A percentile compares a stretch with the other conserved stretches of the same genome.
Evolutionary conservation across 164 flowering plant genomes (phyloP).

Genomic region (Tetracentron sinense): DNA sequence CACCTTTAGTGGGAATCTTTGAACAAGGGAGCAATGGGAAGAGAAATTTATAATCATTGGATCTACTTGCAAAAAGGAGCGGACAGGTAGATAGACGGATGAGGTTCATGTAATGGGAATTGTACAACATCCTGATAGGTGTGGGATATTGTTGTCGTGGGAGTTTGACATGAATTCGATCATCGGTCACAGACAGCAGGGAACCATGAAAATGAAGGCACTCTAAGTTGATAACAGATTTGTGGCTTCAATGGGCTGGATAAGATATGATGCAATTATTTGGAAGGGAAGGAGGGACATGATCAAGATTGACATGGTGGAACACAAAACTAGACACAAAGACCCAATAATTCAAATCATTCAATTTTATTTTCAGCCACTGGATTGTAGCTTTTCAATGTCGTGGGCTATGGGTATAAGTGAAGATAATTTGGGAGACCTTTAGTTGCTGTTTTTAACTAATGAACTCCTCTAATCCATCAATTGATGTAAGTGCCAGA

Average conservation of each 20-base stretch:
- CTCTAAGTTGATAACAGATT: constrained; percentile 11
- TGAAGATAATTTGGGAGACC: no score
- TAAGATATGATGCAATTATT: constrained; percentile 20
- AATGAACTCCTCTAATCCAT: no score
- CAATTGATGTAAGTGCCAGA: no score
- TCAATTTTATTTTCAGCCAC: background rate
- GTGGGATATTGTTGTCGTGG: background rate
- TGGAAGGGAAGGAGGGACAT: constrained; percentile 1
- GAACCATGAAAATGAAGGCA: background rate
- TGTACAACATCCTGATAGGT: background rate
- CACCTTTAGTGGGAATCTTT: constrained; percentile 21
- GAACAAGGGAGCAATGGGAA: constrained; percentile 4
- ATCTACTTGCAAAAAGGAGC: constrained; percentile 18
- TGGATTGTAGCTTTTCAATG: background rate
- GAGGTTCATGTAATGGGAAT: constrained; percentile 14
- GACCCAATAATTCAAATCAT: background rate
- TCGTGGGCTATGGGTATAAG: background rate
- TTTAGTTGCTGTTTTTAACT: no score
- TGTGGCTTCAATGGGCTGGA: constrained; percentile 16
- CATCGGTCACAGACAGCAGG: background rate
- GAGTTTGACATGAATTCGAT: background rate
- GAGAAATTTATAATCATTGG: constrained; percentile 1
- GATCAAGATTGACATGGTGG: background rate
- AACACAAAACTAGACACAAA: background rate
- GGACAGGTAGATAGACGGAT: constrained; percentile 24